Evolutionary conservation across 768 basidiomycete species (phyloP).

Genomic region (Tulasnella calospora): DNA sequence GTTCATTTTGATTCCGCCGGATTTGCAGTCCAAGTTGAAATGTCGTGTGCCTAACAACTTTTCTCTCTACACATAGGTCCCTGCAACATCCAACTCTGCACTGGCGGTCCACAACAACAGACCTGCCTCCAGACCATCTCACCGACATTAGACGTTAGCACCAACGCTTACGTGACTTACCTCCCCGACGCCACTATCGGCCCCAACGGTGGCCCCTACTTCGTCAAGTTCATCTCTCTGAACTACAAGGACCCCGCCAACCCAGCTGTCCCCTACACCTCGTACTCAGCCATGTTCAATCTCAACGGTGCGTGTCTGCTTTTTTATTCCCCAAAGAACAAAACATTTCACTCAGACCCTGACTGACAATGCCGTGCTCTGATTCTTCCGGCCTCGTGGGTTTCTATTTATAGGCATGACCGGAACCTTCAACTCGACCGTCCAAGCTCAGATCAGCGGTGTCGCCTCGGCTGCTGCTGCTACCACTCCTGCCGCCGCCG

Average conservation of each 20-base stretch:
- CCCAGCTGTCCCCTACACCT: conserved; percentile 36
- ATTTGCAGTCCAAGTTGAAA: background rate
- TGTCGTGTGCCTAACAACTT: background rate
- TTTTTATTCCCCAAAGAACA: background rate
- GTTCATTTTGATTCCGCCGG: background rate
- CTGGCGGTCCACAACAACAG: conserved; percentile 30
- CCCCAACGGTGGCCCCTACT: conserved; percentile 32
- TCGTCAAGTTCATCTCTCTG: conserved; percentile 37
- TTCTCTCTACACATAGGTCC: conserved; percentile 8
- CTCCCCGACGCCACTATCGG: conserved; percentile 35
- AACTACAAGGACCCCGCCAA: conserved; percentile 33
- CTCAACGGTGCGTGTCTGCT: conserved; percentile 4
- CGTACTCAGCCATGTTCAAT: conserved; percentile 39
- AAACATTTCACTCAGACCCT: too few species aligned
- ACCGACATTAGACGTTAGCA: conserved; percentile 35
- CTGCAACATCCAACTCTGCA: conserved; percentile 24
- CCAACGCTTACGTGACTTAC: conserved; percentile 31
- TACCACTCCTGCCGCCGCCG: background rate
- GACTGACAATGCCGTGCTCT: conserved; percentile 3
- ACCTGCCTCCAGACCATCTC: conserved; percentile 36
- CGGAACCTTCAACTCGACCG: conserved; percentile 36
- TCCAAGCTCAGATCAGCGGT: conserved; percentile 33
- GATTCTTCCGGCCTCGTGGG: background rate
- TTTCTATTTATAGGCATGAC: conserved; percentile 33
- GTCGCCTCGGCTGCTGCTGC: conserved; percentile 26